Base-by-base conservation (phyloP, 805 yeast species). In the Wickerhamomyces kurtzmanii region DNA sequence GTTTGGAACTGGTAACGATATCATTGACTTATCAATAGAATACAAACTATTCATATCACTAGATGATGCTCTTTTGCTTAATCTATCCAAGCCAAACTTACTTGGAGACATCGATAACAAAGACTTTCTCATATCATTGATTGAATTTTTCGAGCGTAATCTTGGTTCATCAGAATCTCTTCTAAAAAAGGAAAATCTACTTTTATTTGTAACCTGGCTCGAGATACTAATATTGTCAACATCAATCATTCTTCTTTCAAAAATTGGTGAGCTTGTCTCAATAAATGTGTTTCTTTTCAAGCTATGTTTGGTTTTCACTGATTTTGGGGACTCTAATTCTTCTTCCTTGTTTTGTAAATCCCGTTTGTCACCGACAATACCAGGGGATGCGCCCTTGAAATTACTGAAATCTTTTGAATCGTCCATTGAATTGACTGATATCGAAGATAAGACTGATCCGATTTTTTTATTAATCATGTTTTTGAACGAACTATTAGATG, bases 1-100 rank as follows among this genome's bases (percentile, higher is more conserved):
- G 31, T 67, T 71, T 6, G 78, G 75, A 4, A 67, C 59, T 1
- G 83, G 84, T 31, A 71, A 49, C 4, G 82, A 74, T 11, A 75
- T 75, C 52, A 56, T 58, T 6, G 55, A 42, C 31, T 56, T 57
- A 29, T 51, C 57, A 25, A 50, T 20, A 5, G 40, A 28, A 13
- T 33, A 34, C 15, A 28, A 31, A 23, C 8, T n/a, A 12, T 40
- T 42, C 15, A 44, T 28, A 17, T 45, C 48, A n/a, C 29, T 37
- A 0, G 40, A 24, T 4, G 48, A 40, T 5, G 42, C 47, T 28
- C 41, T 43, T 29, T 38, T 42, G 4, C 33, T 34, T 25, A 45
- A 24, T 33, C 41, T 30, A 23, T 41, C 35, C 13, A 45, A 33
- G 6, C 38, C 31, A 20, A 40, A 32, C 16, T 37, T 40, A 18